These are phyloP conservation scores for Rhizomucor pusillus DNA, from an alignment of 371 early-diverging fungal species.

Conservation along the genomic window DNA sequence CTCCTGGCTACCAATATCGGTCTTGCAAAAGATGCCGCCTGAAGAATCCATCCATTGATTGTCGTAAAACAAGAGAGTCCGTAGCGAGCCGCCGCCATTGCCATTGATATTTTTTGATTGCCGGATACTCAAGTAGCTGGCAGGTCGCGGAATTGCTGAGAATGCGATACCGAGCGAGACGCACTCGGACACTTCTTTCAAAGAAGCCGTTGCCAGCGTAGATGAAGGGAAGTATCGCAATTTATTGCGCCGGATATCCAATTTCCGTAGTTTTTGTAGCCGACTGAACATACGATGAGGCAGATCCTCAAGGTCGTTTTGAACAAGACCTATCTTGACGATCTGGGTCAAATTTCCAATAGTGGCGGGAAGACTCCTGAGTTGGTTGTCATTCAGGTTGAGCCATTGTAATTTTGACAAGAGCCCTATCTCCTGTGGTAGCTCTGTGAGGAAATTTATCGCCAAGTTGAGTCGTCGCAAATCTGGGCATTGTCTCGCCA, in stretches of 20 bases:
- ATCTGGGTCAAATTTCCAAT: slow-evolving; percentile 53
- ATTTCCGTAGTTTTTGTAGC: slow-evolving; percentile 39
- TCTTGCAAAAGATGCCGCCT: slow-evolving; percentile 26
- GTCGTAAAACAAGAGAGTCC: slow-evolving; percentile 27
- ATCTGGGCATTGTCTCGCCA: slow-evolving; percentile 25
- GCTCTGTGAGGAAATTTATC: slow-evolving; percentile 51
- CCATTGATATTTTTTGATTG: neutral
- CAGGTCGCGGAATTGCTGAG: slow-evolving; percentile 4
- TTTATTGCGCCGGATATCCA: slow-evolving; percentile 54
- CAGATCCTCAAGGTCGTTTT: slow-evolving; percentile 53
- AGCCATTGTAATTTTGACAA: slow-evolving; percentile 64
- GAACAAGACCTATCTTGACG: slow-evolving; percentile 71
- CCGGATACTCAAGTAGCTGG: slow-evolving; percentile 2
- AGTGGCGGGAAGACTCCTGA: slow-evolving; percentile 49
- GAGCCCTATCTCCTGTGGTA: slow-evolving; percentile 58
- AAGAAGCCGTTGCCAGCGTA: slow-evolving; percentile 24
- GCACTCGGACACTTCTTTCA: slow-evolving; percentile 15
- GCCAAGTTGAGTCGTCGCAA: slow-evolving; percentile 62
- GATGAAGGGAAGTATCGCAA: slow-evolving; percentile 48
- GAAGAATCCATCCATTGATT: slow-evolving; percentile 21
- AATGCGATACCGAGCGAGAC: slow-evolving; percentile 4
- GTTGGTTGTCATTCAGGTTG: slow-evolving; percentile 68
- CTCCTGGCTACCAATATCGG: neutral
- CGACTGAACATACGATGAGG: slow-evolving; percentile 46
- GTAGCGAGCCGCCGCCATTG: slow-evolving; percentile 23